Conservation (phyloP, 2,329 filamentous ascomycete species). For the Thielaviopsis ethacetica region DNA sequence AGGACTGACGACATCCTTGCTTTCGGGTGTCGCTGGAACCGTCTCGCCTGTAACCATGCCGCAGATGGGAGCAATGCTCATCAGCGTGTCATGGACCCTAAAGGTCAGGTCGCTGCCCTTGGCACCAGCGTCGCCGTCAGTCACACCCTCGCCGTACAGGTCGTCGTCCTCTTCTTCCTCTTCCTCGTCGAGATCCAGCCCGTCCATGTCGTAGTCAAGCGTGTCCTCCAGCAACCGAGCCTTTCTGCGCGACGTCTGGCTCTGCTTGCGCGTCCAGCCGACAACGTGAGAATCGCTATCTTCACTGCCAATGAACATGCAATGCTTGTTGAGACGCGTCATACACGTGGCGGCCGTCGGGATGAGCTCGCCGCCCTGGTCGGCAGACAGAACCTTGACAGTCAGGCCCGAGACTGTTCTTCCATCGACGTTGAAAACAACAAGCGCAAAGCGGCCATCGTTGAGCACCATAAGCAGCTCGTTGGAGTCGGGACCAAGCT, state of each 20-base stretch:
- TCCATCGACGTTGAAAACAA: constrained; percentile 78
- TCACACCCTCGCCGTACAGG: constrained; percentile 29
- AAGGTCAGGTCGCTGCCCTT: constrained; percentile 54
- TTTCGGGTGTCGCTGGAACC: constrained; percentile 33
- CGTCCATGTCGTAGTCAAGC: constrained; percentile 26
- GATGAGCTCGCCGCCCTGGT: constrained; percentile 47
- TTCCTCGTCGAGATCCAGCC: constrained; percentile 35
- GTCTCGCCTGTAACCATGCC: constrained; percentile 53
- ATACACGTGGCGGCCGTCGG: constrained; percentile 51
- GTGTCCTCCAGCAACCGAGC: constrained; percentile 40
- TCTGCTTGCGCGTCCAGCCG: constrained; percentile 56
- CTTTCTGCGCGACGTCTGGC: constrained; percentile 44
- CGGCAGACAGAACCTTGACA: constrained; percentile 46
- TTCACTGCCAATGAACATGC: constrained; percentile 75
- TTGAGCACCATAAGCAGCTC: constrained; percentile 73
- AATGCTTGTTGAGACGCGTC: constrained; percentile 47
- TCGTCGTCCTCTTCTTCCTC: constrained; percentile 48
- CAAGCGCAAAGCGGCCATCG: constrained; percentile 55
- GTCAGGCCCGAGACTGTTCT: constrained; percentile 76
- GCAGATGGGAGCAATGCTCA: constrained; percentile 65
- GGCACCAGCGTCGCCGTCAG: constrained; percentile 19
- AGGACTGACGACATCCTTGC: constrained; percentile 9
- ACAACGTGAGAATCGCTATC: constrained; percentile 66
- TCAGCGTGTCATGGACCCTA: constrained; percentile 57
- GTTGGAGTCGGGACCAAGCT: constrained; percentile 58